Percentiles rank a stretch among this genome's conserved stretches.
phyloP scores from a whole-genome alignment of 2,329 filamentous ascomycete species.

The Myotisia sp. region DNA sequence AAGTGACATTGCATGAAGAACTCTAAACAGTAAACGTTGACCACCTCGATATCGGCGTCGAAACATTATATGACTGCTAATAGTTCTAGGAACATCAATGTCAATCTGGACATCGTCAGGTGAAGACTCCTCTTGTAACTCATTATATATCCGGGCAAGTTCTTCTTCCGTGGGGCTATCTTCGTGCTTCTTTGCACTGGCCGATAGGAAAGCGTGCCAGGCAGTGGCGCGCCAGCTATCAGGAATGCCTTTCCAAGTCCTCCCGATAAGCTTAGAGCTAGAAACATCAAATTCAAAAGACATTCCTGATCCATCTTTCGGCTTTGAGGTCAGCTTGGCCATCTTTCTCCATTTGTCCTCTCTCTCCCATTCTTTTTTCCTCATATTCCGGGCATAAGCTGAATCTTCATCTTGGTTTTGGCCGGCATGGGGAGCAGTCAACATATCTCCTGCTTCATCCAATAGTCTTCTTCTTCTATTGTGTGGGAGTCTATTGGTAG shows the following conservation, averaged over 20 bases:
- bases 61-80: constrained; percentile 96
- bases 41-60: constrained; percentile 79
- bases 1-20: constrained; percentile 79
- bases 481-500: constrained; percentile 39
- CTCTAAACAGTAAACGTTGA: constrained; percentile 79
- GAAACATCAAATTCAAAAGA: constrained; percentile 65
- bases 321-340: constrained; percentile 38
- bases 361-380: constrained; percentile 45
- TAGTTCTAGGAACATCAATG: constrained; percentile 87
- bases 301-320: constrained; percentile 44
- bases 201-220: constrained; percentile 82
- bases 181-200: constrained; percentile 54
- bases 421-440: constrained; percentile 43
- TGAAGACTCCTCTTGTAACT: constrained; percentile 57
- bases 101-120: constrained; percentile 95
- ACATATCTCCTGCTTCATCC: constrained; percentile 48
- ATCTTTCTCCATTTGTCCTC: constrained; percentile 57
- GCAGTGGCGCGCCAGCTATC: constrained; percentile 87
- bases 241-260: constrained; percentile 96
- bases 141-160: constrained; percentile 57
- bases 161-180: constrained; percentile 53
- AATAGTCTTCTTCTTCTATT: constrained; percentile 34
- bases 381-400: constrained; percentile 34
- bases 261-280: constrained; percentile 71
- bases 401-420: constrained; percentile 37